phyloP scores from a whole-genome alignment of 768 basidiomycete genomes.

The Xanthoconium purpureum region DNA sequence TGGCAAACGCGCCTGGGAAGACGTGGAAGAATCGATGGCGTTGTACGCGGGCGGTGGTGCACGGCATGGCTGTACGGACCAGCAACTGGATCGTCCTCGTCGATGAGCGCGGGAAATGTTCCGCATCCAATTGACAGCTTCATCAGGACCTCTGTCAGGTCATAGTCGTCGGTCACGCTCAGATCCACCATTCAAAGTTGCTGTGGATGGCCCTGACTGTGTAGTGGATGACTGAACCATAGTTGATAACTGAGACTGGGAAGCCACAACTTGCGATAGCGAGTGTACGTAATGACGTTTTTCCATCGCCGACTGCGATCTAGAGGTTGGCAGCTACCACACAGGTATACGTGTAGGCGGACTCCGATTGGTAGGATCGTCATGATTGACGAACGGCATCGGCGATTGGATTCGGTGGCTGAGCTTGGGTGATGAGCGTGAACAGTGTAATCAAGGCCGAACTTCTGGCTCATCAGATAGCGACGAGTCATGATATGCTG shows the following conservation, averaged over 20 bases:
- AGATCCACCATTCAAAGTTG: slow-evolving; percentile 9
- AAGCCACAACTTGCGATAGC: slow-evolving; percentile 12
- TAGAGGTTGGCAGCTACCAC: slow-evolving; percentile 33
- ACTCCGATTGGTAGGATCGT: slow-evolving; percentile 8
- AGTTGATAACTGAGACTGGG: slow-evolving; percentile 1
- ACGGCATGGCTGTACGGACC: slow-evolving; percentile 32
- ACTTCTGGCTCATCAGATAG: slow-evolving; percentile 22
- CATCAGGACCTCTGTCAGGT: slow-evolving; percentile 27
- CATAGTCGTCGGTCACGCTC: slow-evolving; percentile 19
- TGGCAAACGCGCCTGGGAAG: slow-evolving; percentile 28
- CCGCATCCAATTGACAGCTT: slow-evolving; percentile 31
- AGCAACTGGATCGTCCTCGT: slow-evolving; percentile 30
- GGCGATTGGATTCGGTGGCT: slow-evolving; percentile 14
- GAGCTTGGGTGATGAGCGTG: slow-evolving; percentile 38
- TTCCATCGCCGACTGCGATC: slow-evolving; percentile 13
- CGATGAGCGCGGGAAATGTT: slow-evolving; percentile 24
- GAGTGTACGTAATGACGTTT: slow-evolving; percentile 24
- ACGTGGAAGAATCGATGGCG: slow-evolving; percentile 47
- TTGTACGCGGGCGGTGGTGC: slow-evolving; percentile 60
- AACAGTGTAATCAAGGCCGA: slow-evolving; percentile 32
- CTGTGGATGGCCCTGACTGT: slow-evolving; percentile 16
- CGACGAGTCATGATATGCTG: slow-evolving; percentile 21
- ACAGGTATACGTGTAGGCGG: slow-evolving; percentile 23
- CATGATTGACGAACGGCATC: slow-evolving; percentile 15
- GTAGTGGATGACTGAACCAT: slow-evolving; percentile 10